Conservation (phyloP, 441 rosid species). For the Brassica balearica region DNA sequence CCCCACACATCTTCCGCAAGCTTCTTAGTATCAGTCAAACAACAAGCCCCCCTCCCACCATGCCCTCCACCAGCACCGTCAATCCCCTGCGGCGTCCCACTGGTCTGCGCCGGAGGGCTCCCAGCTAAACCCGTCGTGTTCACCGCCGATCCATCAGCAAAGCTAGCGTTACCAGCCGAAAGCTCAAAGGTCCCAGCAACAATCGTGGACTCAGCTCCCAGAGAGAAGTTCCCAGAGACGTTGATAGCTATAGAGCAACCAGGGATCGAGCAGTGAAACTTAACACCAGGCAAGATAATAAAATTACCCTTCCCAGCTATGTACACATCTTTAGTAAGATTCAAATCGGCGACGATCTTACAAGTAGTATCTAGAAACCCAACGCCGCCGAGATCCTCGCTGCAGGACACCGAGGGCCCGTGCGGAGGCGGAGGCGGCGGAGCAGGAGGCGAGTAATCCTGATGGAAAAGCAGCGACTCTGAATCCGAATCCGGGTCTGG, state of each 20-base stretch:
- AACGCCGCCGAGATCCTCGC: constrained; percentile 7
- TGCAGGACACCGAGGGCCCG: constrained; percentile 5
- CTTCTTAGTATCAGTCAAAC: constrained; percentile 71
- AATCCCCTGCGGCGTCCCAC: constrained; percentile 88
- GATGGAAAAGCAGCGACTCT: background rate
- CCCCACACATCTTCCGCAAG: constrained; percentile 98
- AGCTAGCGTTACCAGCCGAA: constrained; percentile 68
- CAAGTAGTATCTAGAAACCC: background rate
- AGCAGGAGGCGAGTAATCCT: background rate
- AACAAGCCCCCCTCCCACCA: constrained; percentile 93
- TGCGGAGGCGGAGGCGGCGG: background rate
- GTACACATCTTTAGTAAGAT: constrained; percentile 10
- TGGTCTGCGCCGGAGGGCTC: constrained; percentile 85
- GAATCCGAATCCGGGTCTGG: background rate
- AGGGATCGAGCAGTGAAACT: constrained; percentile 4
- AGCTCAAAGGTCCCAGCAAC: constrained; percentile 75
- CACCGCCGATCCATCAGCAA: constrained; percentile 61
- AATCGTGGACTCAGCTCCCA: constrained; percentile 71
- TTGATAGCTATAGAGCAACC: background rate
- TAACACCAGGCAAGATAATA: background rate
- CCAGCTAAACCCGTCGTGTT: constrained; percentile 88
- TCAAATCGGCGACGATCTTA: constrained; percentile 5
- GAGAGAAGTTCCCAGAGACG: constrained; percentile 73
- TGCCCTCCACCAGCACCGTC: constrained; percentile 97
- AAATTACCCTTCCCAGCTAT: background rate